Evolutionary conservation across 148 eudicot genomes (phyloP).

Genomic region (Fagopyrum homotropicum): DNA sequence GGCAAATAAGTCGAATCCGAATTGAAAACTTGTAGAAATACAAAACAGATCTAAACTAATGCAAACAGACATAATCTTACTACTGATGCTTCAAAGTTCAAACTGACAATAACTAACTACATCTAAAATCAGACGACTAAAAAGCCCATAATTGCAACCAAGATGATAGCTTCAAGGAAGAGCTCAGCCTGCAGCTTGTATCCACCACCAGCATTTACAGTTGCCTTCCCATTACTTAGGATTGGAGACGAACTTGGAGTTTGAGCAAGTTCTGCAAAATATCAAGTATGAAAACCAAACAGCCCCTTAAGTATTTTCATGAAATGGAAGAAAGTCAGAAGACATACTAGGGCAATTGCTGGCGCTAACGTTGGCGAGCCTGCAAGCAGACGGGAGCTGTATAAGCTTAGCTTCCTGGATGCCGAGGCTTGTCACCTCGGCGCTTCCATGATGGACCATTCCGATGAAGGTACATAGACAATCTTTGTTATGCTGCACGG

Average conservation of each 20-base stretch:
- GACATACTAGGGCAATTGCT: conserved; percentile 59
- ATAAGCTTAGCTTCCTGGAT: conserved; percentile 50
- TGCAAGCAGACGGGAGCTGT: conserved; percentile 62
- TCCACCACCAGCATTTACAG: neutral
- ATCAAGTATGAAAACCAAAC: neutral
- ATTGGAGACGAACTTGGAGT: neutral
- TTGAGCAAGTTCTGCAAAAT: neutral
- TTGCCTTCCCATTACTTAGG: neutral
- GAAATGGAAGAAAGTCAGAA: neutral
- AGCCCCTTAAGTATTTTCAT: too few relatives aligned
- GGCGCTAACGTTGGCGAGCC: conserved; percentile 38
- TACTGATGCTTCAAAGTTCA: too few relatives aligned
- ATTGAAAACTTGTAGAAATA: too few relatives aligned
- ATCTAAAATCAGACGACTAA: neutral
- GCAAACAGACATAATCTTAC: too few relatives aligned
- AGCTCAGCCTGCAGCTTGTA: neutral
- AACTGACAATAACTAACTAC: too few relatives aligned
- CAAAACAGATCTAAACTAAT: too few relatives aligned
- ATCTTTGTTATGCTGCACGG: conserved; percentile 44
- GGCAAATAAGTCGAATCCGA: too few relatives aligned
- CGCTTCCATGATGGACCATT: conserved; percentile 51
- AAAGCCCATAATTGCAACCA: neutral
- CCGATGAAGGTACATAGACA: conserved; percentile 57
- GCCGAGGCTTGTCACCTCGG: conserved; percentile 38
- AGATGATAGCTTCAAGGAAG: neutral